These are phyloP conservation scores for Xylaria sp. DNA, from an alignment of 2,329 filamentous ascomycete genomes.

Conservation along the genomic window DNA sequence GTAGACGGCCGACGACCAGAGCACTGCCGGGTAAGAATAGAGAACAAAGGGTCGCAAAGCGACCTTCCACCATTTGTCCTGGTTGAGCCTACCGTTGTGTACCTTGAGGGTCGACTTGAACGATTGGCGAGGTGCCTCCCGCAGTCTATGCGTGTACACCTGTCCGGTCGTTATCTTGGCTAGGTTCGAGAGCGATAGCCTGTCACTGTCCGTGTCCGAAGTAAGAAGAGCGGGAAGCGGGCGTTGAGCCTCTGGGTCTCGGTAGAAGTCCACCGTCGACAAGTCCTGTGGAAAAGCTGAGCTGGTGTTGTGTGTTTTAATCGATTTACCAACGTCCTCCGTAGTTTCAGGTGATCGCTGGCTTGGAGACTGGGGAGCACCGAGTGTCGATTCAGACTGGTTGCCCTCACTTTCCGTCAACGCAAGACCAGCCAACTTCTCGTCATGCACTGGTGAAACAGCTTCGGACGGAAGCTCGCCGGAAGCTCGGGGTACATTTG, in stretches of 20 bases:
- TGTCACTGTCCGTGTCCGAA: conserved; percentile 40
- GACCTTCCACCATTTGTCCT: conserved; percentile 75
- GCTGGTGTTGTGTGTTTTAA: too few species aligned
- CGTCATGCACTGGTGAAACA: not conserved
- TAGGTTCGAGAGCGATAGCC: conserved; percentile 35
- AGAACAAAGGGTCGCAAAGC: conserved; percentile 77
- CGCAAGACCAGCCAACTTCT: not conserved
- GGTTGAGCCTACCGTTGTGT: conserved; percentile 71
- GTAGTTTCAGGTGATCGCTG: conserved; percentile 13
- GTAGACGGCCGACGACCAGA: conserved; percentile 85
- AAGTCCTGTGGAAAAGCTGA: too few species aligned
- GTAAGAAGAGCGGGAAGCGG: conserved; percentile 2
- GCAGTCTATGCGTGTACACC: conserved; percentile 66
- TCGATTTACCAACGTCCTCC: not conserved
- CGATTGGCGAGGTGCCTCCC: conserved; percentile 60
- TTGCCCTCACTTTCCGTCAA: not conserved
- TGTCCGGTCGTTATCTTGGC: conserved; percentile 33
- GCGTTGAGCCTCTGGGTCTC: conserved; percentile 21
- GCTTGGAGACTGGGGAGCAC: conserved; percentile 26
- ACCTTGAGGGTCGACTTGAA: conserved; percentile 69
- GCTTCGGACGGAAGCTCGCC: not conserved
- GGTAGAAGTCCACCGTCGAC: conserved; percentile 25
- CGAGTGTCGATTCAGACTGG: conserved; percentile 11
- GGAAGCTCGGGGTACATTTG: conserved; percentile 1
- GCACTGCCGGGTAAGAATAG: conserved; percentile 78